These are phyloP conservation scores for Aspergillus caelatus DNA, from an alignment of 2,329 filamentous ascomycete genomes.

Conservation along the genomic window DNA sequence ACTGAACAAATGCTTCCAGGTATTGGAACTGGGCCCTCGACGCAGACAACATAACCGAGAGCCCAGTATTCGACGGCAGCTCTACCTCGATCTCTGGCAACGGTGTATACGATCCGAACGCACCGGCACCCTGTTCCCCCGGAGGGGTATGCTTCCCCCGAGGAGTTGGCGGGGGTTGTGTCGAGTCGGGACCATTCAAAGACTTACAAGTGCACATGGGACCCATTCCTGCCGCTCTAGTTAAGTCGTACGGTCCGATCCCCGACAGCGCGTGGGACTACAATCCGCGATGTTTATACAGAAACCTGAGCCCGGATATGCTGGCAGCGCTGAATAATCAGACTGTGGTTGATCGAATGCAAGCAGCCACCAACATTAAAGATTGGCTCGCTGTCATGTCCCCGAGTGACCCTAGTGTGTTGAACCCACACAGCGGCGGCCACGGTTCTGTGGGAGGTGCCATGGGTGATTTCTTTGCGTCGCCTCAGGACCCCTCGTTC, in stretches of 20 bases:
- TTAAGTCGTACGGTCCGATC: neutral
- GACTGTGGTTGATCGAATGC: neutral
- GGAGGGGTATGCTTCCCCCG: neutral
- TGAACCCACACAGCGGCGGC: conserved; percentile 1
- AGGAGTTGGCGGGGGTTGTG: conserved; percentile 9
- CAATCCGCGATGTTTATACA: conserved; percentile 12
- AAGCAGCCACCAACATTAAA: neutral
- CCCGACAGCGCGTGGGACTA: conserved; percentile 12
- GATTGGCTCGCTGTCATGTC: neutral
- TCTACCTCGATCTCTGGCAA: conserved; percentile 23
- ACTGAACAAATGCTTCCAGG: neutral
- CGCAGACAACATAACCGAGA: conserved; percentile 8
- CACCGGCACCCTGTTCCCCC: neutral
- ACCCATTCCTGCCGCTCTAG: neutral
- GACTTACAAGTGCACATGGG: conserved; percentile 10
- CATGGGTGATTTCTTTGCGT: conserved; percentile 13
- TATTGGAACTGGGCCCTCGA: conserved; percentile 18
- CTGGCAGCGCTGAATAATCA: neutral
- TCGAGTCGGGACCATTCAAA: conserved; percentile 12
- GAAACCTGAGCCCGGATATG: conserved; percentile 8
- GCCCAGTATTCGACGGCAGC: conserved; percentile 15
- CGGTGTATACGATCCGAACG: conserved; percentile 19
- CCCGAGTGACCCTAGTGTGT: neutral
- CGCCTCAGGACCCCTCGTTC: conserved; percentile 31
- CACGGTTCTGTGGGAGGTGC: conserved; percentile 4